phyloP scores from a whole-genome alignment of 2,329 filamentous ascomycete genomes.

The Aureobasidium sp. region DNA sequence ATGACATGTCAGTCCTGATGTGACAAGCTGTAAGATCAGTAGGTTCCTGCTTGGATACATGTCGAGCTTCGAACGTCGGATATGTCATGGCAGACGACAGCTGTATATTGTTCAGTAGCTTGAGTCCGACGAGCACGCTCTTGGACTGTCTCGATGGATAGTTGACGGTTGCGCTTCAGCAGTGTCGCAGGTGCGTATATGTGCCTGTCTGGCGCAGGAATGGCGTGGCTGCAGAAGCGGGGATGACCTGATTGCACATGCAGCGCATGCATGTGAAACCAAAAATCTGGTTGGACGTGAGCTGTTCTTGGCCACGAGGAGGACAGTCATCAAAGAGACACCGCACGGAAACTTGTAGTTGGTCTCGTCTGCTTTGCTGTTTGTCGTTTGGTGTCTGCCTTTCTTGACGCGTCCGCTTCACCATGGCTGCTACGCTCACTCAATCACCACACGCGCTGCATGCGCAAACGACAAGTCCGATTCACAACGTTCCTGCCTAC shows the following conservation, averaged over 20 bases:
- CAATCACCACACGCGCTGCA: neutral
- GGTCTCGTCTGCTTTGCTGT: conserved; percentile 1
- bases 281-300: neutral
- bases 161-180: neutral
- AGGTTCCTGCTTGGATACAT: neutral
- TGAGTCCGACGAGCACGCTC: neutral
- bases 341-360: neutral
- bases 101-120: neutral
- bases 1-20: neutral
- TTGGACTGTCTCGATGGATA: neutral
- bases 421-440: conserved; percentile 6
- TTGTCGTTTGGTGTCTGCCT: neutral
- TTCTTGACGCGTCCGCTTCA: neutral
- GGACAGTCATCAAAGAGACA: conserved; percentile 5
- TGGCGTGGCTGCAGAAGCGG: conserved; percentile 13
- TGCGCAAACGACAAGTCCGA: conserved; percentile 1
- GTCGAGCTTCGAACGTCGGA: neutral
- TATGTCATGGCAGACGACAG: neutral
- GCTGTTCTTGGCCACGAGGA: neutral
- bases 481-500: neutral
- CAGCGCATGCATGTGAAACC: conserved; percentile 12
- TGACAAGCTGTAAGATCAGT: neutral
- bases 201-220: neutral
- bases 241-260: conserved; percentile 13
- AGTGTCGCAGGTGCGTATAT: neutral